Base-by-base conservation (phyloP, 139 green algal genomes). In the Ostreobium quekettii region DNA sequence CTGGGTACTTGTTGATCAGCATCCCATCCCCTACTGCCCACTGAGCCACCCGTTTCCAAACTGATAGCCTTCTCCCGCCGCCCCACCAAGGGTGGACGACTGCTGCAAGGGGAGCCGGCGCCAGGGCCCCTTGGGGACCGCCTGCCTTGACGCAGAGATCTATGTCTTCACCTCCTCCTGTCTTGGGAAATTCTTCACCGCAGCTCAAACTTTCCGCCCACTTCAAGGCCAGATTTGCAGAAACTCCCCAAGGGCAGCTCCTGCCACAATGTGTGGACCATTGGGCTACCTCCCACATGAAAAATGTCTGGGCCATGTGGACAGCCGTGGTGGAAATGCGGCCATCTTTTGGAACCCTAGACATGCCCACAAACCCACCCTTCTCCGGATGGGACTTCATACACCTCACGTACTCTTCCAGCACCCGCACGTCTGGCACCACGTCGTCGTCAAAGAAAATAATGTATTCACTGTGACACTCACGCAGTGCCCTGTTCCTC, bases 381-480 rank as follows among this genome's bases (percentile, higher is more conserved):
- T 57, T 59, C 7, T 59, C 37, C 19, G 71, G 71, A 38, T 64
- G 19, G 22, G 53, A 38, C 35, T 47, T 22, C n/a, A 72, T 76
- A 7, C 62, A 57, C 2, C 56, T 56, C 7, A 72, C 47, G 66
- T 72, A 76, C 29, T 65, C 71, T 28, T 67, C 48, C 63, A 76
- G 30, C 1, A 76, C n/a, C 7, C 19, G 30, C 22, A 37, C 39
- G 15, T 72, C 22, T 7, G 71, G 71, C n/a, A 69, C 26, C 29
- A 76, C 71, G 39, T 76, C 64, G 33, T 76, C 71, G 47, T 76
- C 71, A 15, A 76, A 59, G 33, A 76, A 66, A 24, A 76, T 47
- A 7, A 56, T 57, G 33, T 73, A 64, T 65, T 76, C 71, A 35
- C 61, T 53, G 36, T 71, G 69, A 38, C 60, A 66, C 70, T 76